phyloP scores from a whole-genome alignment of 139 green algal genomes.

The Klebsormidium nitens region DNA sequence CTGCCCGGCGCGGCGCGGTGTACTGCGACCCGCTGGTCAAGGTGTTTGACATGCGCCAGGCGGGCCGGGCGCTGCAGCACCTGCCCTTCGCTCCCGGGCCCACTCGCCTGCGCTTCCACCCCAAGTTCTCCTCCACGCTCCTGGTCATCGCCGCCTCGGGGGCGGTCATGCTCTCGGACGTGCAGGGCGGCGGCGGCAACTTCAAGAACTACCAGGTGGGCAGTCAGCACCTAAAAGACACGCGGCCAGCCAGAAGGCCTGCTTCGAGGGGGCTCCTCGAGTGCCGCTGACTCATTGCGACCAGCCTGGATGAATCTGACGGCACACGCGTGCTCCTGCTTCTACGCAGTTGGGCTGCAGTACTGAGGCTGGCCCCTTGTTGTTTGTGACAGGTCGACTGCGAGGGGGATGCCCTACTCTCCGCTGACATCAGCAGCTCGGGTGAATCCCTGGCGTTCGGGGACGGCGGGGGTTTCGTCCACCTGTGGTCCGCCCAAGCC shows the following conservation, averaged over 20 bases:
- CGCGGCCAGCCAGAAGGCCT: too few species aligned
- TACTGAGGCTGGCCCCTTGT: background rate
- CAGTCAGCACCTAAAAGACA: background rate
- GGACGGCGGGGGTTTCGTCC: slow-evolving; percentile 65
- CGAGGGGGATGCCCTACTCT: slow-evolving; percentile 48
- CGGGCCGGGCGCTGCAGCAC: slow-evolving; percentile 22
- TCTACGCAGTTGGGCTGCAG: background rate
- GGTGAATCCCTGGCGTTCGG: slow-evolving; percentile 70
- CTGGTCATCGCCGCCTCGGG: slow-evolving; percentile 55
- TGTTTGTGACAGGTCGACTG: slow-evolving; percentile 35
- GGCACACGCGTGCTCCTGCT: background rate
- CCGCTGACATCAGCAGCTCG: slow-evolving; percentile 21
- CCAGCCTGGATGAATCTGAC: too few species aligned
- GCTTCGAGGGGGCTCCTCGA: too few species aligned
- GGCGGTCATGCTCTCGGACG: slow-evolving; percentile 59
- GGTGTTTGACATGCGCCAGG: slow-evolving; percentile 35
- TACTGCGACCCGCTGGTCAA: slow-evolving; percentile 31
- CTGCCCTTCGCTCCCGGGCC: slow-evolving; percentile 26
- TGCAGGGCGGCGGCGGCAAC: slow-evolving; percentile 23
- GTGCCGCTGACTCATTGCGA: too few species aligned
- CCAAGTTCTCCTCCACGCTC: slow-evolving; percentile 55
- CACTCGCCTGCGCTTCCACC: slow-evolving; percentile 38
- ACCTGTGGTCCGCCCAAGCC: slow-evolving; percentile 59
- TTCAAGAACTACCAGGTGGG: slow-evolving; percentile 49
- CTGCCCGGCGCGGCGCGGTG: slow-evolving; percentile 6